These are phyloP conservation scores for Avena sativa DNA, from an alignment of 176 grass and related monocot species.

Conservation along the genomic window DNA sequence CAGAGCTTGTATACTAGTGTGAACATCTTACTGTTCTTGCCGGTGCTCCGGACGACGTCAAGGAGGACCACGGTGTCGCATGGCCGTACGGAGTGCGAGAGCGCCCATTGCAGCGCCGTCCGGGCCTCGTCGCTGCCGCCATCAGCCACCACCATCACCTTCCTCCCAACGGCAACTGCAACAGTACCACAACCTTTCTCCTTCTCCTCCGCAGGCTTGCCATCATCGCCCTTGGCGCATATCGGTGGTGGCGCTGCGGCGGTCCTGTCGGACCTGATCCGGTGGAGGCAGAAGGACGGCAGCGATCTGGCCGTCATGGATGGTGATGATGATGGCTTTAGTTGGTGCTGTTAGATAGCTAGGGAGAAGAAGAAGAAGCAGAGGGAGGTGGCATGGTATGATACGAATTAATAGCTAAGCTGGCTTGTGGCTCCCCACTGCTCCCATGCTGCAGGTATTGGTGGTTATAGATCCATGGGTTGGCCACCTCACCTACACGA, in stretches of 20 bases:
- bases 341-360: background rate
- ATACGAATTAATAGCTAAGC: constrained; percentile 12
- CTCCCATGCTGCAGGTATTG: background rate
- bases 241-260: constrained; percentile 31
- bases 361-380: background rate
- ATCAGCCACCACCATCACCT: constrained; percentile 73
- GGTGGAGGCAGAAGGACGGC: constrained; percentile 69
- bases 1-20: background rate
- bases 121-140: constrained; percentile 54
- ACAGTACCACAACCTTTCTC: constrained; percentile 1
- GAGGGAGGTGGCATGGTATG: background rate
- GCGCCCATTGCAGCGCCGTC: constrained; percentile 76
- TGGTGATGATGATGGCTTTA: background rate
- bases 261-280: constrained; percentile 29
- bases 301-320: constrained; percentile 44
- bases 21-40: constrained; percentile 39
- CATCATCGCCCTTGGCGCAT: constrained; percentile 15
- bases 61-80: constrained; percentile 74
- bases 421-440: constrained; percentile 49
- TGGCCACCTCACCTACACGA: constrained; percentile 1
- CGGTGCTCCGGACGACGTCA: constrained; percentile 45
- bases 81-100: constrained; percentile 68
- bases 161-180: constrained; percentile 36
- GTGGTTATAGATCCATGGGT: constrained; percentile 10
- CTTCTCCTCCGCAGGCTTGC: background rate